Evolutionary conservation across 176 grass and related monocot genomes (phyloP).

Genomic region (Pharus latifolius): DNA sequence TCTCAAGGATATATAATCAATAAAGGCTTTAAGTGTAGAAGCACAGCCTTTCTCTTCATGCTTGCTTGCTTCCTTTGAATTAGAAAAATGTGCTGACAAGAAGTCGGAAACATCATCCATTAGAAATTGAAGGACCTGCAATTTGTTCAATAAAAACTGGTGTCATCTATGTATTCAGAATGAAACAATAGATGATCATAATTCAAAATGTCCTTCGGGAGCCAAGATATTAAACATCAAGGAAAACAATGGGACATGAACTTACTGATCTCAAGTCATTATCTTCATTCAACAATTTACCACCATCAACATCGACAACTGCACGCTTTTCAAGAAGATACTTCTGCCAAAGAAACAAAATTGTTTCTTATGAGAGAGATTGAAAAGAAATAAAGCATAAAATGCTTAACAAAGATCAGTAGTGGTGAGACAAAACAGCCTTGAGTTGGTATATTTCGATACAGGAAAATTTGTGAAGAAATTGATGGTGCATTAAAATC

Average conservation of each 20-base stretch:
- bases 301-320: slow-evolving; percentile 60
- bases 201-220: neutral
- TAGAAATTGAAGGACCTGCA: slow-evolving; percentile 87
- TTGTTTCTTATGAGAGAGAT: neutral
- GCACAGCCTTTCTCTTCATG: slow-evolving; percentile 56
- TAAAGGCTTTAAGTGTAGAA: slow-evolving; percentile 58
- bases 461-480: no score
- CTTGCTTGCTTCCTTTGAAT: slow-evolving; percentile 36
- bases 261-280: slow-evolving; percentile 91
- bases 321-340: slow-evolving; percentile 89
- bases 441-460: slow-evolving; percentile 8
- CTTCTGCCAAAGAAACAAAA: slow-evolving; percentile 46
- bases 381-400: neutral
- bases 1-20: slow-evolving; percentile 77
- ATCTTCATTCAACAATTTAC: slow-evolving; percentile 95
- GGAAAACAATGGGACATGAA: neutral
- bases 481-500: no score
- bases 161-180: neutral
- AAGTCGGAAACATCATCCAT: slow-evolving; percentile 97
- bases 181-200: no score
- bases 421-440: neutral
- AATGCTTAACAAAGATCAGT: neutral
- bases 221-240: neutral
- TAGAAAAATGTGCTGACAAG: slow-evolving; percentile 77
- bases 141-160: slow-evolving; percentile 2